A percentile compares a stretch with the other conserved stretches of the same genome.
phyloP scores from a whole-genome alignment of 352 stramenopile genomes.

The Phytophthora pinifolia region DNA sequence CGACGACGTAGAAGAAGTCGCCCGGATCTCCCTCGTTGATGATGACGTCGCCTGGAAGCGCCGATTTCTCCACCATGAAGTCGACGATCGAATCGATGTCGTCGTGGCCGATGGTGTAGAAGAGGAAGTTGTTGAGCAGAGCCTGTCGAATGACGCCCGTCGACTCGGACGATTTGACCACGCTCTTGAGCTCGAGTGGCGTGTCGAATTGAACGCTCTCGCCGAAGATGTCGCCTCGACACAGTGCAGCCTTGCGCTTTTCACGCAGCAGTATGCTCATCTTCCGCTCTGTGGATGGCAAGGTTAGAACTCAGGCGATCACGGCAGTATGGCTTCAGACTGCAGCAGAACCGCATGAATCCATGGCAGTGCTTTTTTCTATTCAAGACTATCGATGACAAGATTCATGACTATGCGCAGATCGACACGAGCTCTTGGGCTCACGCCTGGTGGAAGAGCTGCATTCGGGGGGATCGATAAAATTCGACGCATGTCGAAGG shows the following conservation, averaged over 20 bases:
- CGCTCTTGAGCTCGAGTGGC: constrained; percentile 36
- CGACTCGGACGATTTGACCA: constrained; percentile 49
- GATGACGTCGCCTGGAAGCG: constrained; percentile 41
- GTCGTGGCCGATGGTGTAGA: constrained; percentile 53
- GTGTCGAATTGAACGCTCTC: constrained; percentile 68
- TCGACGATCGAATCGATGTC: constrained; percentile 57
- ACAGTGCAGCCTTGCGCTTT: constrained; percentile 56
- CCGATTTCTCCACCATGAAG: constrained; percentile 53
- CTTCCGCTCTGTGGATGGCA: constrained; percentile 33
- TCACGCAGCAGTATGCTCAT: constrained; percentile 67
- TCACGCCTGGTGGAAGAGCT: no score
- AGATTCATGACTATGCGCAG: no score
- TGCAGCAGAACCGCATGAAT: no score
- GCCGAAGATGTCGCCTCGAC: constrained; percentile 69
- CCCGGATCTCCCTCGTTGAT: constrained; percentile 68
- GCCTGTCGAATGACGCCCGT: constrained; percentile 53
- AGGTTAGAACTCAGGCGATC: constrained; percentile 1
- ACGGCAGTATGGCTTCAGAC: not conserved
- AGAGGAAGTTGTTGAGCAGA: constrained; percentile 67
- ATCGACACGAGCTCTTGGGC: no score
- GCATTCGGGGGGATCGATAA: no score
- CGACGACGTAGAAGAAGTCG: constrained; percentile 83
- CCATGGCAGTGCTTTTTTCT: no score
- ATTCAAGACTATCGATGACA: no score
- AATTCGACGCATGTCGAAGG: no score